A percentile compares a stretch with the other conserved stretches of the same genome.
Evolutionary conservation across 2,329 filamentous ascomycete species (phyloP).

Genomic region (Curvularia lunata): DNA sequence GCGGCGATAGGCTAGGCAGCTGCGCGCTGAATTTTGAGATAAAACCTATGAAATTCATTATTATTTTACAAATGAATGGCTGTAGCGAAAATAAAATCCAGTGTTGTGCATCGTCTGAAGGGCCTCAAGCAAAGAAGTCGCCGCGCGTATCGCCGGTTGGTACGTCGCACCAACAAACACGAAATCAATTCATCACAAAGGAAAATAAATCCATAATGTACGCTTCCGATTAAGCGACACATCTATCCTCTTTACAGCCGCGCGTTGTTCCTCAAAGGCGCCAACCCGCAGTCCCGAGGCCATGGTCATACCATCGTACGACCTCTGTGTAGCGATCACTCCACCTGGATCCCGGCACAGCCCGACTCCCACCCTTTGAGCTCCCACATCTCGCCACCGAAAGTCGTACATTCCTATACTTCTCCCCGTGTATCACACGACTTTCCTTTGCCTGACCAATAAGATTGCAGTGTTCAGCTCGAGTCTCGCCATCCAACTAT

Average conservation of each 20-base stretch:
- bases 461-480: background rate
- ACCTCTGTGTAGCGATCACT: constrained; percentile 8
- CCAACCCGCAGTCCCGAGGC: constrained; percentile 1
- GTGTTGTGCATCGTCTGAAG: background rate
- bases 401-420: background rate
- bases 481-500: background rate
- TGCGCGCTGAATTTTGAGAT: background rate
- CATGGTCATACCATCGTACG: constrained; percentile 13
- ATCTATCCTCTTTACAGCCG: background rate
- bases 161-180: background rate
- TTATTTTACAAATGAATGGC: background rate
- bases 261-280: background rate
- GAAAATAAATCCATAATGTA: no score
- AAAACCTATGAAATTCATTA: background rate
- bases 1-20: background rate
- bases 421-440: background rate
- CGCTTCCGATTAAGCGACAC: background rate
- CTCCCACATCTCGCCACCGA: constrained; percentile 10
- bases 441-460: background rate
- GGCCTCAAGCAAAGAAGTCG: background rate
- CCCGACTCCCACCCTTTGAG: constrained; percentile 1
- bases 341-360: constrained; percentile 10
- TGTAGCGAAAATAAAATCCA: background rate
- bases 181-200: background rate
- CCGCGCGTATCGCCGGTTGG: background rate